phyloP scores from a whole-genome alignment of 2,329 filamentous ascomycete genomes.

The Fusarium coicis region DNA sequence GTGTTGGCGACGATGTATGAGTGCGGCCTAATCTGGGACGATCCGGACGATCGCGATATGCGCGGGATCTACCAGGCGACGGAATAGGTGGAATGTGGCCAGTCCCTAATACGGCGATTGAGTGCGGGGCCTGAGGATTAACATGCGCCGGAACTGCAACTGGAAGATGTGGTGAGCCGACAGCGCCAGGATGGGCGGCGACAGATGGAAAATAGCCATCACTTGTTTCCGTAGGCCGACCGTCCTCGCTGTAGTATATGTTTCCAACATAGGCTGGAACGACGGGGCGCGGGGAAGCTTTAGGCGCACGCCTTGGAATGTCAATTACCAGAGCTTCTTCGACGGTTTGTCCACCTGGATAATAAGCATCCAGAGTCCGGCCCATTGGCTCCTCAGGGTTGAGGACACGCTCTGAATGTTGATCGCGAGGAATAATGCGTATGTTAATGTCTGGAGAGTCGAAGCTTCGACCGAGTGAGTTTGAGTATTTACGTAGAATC shows the following conservation, averaged over 20 bases:
- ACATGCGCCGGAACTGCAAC: conserved; percentile 52
- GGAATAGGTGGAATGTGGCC: conserved; percentile 84
- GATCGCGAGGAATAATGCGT: conserved; percentile 78
- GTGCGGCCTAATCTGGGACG: conserved; percentile 74
- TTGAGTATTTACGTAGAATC: conserved; percentile 92
- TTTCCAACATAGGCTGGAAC: conserved; percentile 51
- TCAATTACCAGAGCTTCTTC: conserved; percentile 94
- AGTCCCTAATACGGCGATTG: conserved; percentile 83
- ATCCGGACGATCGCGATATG: conserved; percentile 65
- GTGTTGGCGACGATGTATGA: conserved; percentile 84
- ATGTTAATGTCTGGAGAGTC: conserved; percentile 91
- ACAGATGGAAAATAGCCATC: conserved; percentile 86
- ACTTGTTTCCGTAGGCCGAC: conserved; percentile 73
- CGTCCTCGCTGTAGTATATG: conserved; percentile 71
- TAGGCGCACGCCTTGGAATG: conserved; percentile 82
- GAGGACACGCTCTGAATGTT: conserved; percentile 73
- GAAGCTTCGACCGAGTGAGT: conserved; percentile 88
- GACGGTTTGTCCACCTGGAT: conserved; percentile 85
- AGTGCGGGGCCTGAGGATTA: conserved; percentile 58
- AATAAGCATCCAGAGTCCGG: conserved; percentile 82
- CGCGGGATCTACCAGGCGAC: conserved; percentile 76
- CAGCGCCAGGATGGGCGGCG: conserved; percentile 54
- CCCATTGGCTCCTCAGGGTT: conserved; percentile 88
- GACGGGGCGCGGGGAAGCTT: conserved; percentile 70
- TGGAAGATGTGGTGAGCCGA: conserved; percentile 55